Percentiles rank a stretch among this genome's conserved stretches.
Evolutionary conservation across 495 filamentous ascomycete genomes (phyloP).

Genomic region (Penicillium pulvis): DNA sequence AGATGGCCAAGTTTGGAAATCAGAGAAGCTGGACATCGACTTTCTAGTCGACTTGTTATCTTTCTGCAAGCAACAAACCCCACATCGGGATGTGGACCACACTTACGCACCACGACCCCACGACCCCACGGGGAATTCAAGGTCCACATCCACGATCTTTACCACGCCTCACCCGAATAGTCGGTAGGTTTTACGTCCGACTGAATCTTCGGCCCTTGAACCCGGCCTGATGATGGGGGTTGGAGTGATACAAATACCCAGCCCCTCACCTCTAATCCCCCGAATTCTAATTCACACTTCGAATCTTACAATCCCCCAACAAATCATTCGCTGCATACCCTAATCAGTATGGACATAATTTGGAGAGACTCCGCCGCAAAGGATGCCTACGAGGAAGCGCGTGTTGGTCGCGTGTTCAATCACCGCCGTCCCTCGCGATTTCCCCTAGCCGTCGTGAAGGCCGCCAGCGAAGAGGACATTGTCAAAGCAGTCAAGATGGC

Average conservation of each 20-base stretch:
- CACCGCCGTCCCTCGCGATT: constrained; percentile 38
- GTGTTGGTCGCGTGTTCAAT: constrained; percentile 41
- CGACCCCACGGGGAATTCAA: neutral
- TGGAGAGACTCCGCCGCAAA: constrained; percentile 15
- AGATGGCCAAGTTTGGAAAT: neutral
- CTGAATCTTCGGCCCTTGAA: neutral
- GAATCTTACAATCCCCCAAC: neutral
- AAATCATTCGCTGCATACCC: neutral
- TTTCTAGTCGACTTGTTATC: too few relatives aligned
- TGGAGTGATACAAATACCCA: neutral
- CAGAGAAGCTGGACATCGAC: too few relatives aligned
- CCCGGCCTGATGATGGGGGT: neutral
- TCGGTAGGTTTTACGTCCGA: neutral
- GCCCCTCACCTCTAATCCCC: neutral
- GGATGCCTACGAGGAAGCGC: constrained; percentile 35
- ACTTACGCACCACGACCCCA: neutral
- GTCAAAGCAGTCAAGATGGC: constrained; percentile 48
- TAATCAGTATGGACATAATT: constrained; percentile 12
- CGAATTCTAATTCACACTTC: neutral
- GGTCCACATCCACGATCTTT: neutral
- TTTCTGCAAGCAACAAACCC: neutral
- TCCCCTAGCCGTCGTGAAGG: constrained; percentile 49
- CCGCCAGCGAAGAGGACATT: constrained; percentile 40
- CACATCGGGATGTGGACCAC: constrained; percentile 1
- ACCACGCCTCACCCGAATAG: neutral